Conservation (phyloP, 495 filamentous ascomycete species). For the Astrothelium subdiscretum region DNA sequence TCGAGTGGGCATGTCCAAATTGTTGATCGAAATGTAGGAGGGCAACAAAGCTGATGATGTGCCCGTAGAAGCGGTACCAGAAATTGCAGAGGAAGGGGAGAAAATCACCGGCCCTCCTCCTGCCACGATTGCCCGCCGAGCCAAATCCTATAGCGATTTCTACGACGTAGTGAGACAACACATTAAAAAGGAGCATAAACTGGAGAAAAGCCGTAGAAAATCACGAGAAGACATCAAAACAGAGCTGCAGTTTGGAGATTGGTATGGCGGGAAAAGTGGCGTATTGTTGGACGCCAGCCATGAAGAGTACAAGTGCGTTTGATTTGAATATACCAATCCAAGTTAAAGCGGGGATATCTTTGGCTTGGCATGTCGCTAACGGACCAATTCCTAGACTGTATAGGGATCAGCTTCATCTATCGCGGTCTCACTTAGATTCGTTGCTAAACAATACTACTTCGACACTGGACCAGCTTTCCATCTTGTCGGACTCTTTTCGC, state of each 20-base stretch:
- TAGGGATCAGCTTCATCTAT: slow-evolving; percentile 65
- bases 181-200: slow-evolving; percentile 33
- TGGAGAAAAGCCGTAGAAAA: slow-evolving; percentile 32
- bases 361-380: slow-evolving; percentile 11
- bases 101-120: slow-evolving; percentile 44
- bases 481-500: slow-evolving; percentile 69
- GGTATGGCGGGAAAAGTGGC: slow-evolving; percentile 51
- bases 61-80: slow-evolving; percentile 30
- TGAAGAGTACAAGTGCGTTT: slow-evolving; percentile 67
- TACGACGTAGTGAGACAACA: slow-evolving; percentile 50
- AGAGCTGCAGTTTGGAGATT: slow-evolving; percentile 51
- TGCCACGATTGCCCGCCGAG: slow-evolving; percentile 49
- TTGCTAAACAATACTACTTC: slow-evolving; percentile 64
- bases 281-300: slow-evolving; percentile 69
- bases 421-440: slow-evolving; percentile 66
- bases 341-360: neutral
- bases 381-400: slow-evolving; percentile 45
- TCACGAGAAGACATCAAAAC: slow-evolving; percentile 23
- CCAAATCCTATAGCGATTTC: slow-evolving; percentile 69
- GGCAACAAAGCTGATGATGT: slow-evolving; percentile 32
- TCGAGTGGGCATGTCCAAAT: slow-evolving; percentile 15
- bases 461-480: slow-evolving; percentile 60
- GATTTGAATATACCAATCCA: neutral
- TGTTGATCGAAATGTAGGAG: slow-evolving; percentile 33
- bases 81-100: slow-evolving; percentile 40